Conservation (phyloP, 148 eudicot genomes). For the Cornus kousa region DNA sequence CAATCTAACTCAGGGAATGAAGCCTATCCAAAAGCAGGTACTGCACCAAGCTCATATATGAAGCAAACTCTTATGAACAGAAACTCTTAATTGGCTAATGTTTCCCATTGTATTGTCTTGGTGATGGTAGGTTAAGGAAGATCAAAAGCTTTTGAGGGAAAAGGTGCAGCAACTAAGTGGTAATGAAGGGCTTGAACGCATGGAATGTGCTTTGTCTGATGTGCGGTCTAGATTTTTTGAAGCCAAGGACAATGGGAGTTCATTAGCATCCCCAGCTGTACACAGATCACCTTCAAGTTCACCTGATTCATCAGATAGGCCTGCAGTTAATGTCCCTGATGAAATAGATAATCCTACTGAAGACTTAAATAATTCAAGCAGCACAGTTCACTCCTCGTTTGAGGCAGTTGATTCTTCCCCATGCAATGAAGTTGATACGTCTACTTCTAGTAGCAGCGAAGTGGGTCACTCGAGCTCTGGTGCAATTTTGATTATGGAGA, state of each 20-base stretch:
- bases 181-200: slow-evolving; percentile 38
- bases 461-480: slow-evolving; percentile 12
- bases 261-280: slow-evolving; percentile 37
- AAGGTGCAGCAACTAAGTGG: slow-evolving; percentile 50
- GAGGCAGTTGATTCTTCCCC: slow-evolving; percentile 26
- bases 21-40: slow-evolving; percentile 51
- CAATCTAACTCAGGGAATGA: slow-evolving; percentile 46
- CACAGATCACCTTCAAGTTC: slow-evolving; percentile 33
- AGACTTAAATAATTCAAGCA: slow-evolving; percentile 15
- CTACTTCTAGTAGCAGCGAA: slow-evolving; percentile 15
- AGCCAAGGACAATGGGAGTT: slow-evolving; percentile 30
- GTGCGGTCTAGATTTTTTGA: slow-evolving; percentile 39
- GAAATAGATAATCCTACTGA: slow-evolving; percentile 21
- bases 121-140: slow-evolving; percentile 34
- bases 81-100: slow-evolving; percentile 6
- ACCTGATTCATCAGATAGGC: slow-evolving; percentile 29
- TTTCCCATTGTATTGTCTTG: background rate
- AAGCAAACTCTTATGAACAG: background rate
- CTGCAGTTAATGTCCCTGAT: slow-evolving; percentile 23
- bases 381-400: slow-evolving; percentile 37
- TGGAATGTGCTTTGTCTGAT: slow-evolving; percentile 46
- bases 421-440: slow-evolving; percentile 21
- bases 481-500: slow-evolving; percentile 39
- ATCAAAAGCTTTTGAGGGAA: slow-evolving; percentile 40
- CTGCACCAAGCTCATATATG: background rate